phyloP scores from a whole-genome alignment of 2,329 filamentous ascomycete genomes.

The Ceratocystis alfenasii region DNA sequence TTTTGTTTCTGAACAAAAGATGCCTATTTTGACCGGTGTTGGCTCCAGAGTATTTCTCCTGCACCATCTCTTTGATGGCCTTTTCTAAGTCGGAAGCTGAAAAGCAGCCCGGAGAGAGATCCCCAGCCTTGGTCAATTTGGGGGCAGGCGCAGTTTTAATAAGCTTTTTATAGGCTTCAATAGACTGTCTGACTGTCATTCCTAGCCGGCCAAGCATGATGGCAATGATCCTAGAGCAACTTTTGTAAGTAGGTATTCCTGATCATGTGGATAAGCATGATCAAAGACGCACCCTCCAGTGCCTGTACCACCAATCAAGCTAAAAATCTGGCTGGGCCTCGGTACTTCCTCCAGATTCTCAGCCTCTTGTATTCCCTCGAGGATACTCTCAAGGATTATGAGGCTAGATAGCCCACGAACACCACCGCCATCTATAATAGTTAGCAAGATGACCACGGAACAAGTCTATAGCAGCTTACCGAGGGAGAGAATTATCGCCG shows the following conservation, averaged over 20 bases:
- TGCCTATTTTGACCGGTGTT: background rate
- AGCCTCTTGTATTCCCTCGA: conserved; percentile 23
- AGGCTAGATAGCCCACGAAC: conserved; percentile 27
- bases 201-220: background rate
- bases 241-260: background rate
- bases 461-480: background rate
- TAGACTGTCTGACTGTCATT: background rate
- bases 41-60: no score
- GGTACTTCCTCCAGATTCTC: conserved; percentile 23
- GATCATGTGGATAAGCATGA: conserved; percentile 12
- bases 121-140: no score
- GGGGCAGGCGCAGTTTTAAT: background rate
- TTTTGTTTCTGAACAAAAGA: background rate
- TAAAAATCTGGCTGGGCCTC: conserved; percentile 26
- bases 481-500: background rate
- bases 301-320: conserved; percentile 27
- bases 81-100: background rate
- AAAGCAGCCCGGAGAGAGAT: background rate
- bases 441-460: background rate
- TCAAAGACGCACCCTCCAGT: conserved; percentile 25
- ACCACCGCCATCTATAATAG: conserved; percentile 25
- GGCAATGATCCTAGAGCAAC: background rate
- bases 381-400: conserved; percentile 25
- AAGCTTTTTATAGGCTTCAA: background rate
- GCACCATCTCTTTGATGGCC: no score